Percentiles rank a stretch among this genome's conserved stretches.
Conservation (phyloP, 345 rosid genomes). For the Dipteronia dyeriana region DNA sequence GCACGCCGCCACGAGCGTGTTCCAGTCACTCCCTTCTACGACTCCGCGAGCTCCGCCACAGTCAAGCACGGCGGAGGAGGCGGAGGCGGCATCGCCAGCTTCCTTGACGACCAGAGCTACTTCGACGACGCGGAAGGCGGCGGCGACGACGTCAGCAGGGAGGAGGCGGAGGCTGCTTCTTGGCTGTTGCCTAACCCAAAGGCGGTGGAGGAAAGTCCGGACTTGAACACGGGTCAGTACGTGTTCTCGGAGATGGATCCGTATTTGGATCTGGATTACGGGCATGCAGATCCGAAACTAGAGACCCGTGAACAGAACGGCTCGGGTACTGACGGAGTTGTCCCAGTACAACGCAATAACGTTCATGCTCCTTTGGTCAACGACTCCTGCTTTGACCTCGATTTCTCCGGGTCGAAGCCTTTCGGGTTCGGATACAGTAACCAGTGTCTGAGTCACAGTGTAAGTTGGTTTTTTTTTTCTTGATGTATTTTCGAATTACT, state of each 20-base stretch:
- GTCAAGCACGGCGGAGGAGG: constrained; percentile 21
- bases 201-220: constrained; percentile 44
- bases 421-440: constrained; percentile 42
- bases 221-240: constrained; percentile 68
- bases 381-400: constrained; percentile 60
- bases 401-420: constrained; percentile 56
- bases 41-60: constrained; percentile 43
- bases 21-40: constrained; percentile 77
- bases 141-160: constrained; percentile 55
- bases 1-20: constrained; percentile 94
- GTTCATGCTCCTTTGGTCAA: constrained; percentile 39
- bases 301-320: constrained; percentile 73
- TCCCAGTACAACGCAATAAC: constrained; percentile 59
- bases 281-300: constrained; percentile 57
- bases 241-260: constrained; percentile 75
- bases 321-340: constrained; percentile 86
- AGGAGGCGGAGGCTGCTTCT: constrained; percentile 88
- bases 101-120: constrained; percentile 47
- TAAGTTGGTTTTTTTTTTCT: constrained; percentile 42
- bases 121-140: constrained; percentile 42
- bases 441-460: constrained; percentile 65
- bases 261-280: constrained; percentile 73
- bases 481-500: neutral
- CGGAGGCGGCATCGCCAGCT: constrained; percentile 35
- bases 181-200: constrained; percentile 80